Evolutionary conservation across 345 rosid species (phyloP).

Genomic region (Cardiospermum halicacabum): DNA sequence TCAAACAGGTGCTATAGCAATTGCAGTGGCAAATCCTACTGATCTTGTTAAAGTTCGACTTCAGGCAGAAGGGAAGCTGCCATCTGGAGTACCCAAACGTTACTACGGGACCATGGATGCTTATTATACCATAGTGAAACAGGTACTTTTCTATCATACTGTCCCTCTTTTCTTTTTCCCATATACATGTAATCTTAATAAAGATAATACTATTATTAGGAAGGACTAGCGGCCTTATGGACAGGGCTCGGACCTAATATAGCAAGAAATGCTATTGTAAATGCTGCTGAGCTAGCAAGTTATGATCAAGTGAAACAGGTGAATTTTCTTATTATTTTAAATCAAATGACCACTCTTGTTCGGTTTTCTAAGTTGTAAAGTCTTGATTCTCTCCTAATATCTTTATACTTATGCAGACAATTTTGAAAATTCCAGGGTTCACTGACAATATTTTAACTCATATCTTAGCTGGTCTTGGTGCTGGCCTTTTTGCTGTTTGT

Average conservation of each 20-base stretch:
- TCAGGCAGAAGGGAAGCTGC: conserved; percentile 91
- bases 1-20: conserved; percentile 82
- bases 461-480: conserved; percentile 85
- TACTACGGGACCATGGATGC: conserved; percentile 89
- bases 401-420: conserved; percentile 71
- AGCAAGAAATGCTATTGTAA: conserved; percentile 87
- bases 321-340: conserved; percentile 12
- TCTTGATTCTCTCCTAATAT: conserved; percentile 28
- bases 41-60: conserved; percentile 94
- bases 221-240: conserved; percentile 87
- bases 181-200: conserved; percentile 2
- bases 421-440: conserved; percentile 94
- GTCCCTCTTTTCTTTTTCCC: conserved; percentile 1
- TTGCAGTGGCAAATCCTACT: conserved; percentile 88
- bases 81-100: conserved; percentile 81
- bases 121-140: conserved; percentile 66
- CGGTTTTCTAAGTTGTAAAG: neutral
- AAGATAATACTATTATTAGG: conserved; percentile 32
- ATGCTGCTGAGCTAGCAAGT: conserved; percentile 98
- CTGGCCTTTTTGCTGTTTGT: conserved; percentile 92
- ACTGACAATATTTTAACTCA: conserved; percentile 74
- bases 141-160: conserved; percentile 38
- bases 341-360: neutral
- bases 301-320: conserved; percentile 95
- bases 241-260: conserved; percentile 96